Conservation (phyloP, 106 monocot genomes). For the Gastrodia elata region DNA sequence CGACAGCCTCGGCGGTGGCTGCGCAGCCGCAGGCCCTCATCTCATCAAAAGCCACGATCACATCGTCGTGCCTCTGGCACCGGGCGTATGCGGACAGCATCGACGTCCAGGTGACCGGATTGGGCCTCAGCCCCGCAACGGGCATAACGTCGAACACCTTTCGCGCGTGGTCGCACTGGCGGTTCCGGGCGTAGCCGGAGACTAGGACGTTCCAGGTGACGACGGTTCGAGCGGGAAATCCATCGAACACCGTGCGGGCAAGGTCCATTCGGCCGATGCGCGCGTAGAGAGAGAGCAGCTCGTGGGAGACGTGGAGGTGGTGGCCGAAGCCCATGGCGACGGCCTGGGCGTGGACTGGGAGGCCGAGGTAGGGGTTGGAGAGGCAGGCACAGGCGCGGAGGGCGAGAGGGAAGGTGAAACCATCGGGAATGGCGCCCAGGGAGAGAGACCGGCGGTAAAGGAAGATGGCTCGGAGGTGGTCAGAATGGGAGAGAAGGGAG, state of each 20-base stretch:
- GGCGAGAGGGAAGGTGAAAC: constrained; percentile 50
- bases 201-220: constrained; percentile 48
- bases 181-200: constrained; percentile 25
- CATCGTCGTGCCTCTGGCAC: constrained; percentile 20
- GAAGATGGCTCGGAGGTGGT: constrained; percentile 8
- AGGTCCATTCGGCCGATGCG: constrained; percentile 13
- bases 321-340: constrained; percentile 17
- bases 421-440: constrained; percentile 21
- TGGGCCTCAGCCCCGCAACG: constrained; percentile 21
- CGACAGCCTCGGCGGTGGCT: constrained; percentile 25
- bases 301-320: constrained; percentile 51
- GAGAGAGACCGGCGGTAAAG: constrained; percentile 23
- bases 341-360: constrained; percentile 29
- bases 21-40: constrained; percentile 25
- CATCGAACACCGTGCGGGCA: constrained; percentile 44
- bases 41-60: constrained; percentile 27
- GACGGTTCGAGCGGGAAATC: constrained; percentile 35
- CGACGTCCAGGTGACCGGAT: constrained; percentile 59
- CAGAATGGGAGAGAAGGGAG: constrained; percentile 26
- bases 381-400: constrained; percentile 18
- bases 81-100: constrained; percentile 44
- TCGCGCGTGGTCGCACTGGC: constrained; percentile 15
- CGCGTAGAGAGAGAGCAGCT: constrained; percentile 34
- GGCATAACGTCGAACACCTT: constrained; percentile 30
- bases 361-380: constrained; percentile 3